Evolutionary conservation across 2,329 filamentous ascomycete species (phyloP).

Genomic region (Calonectria leucothoes): DNA sequence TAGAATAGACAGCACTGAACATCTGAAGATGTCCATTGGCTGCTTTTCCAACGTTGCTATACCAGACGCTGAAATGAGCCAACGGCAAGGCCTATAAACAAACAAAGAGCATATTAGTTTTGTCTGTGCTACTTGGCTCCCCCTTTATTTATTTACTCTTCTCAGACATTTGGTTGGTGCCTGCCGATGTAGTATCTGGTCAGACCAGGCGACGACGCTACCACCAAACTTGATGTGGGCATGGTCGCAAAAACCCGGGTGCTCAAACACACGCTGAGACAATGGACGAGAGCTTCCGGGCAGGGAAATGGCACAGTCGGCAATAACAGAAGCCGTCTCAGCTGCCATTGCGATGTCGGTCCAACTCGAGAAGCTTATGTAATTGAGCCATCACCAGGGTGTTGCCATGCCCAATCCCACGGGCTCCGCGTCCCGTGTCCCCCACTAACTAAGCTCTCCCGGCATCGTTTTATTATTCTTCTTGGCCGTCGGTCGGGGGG

Average conservation of each 20-base stretch:
- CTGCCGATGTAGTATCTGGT: background rate
- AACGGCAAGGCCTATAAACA: background rate
- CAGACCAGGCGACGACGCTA: too few species aligned
- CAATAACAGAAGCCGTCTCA: background rate
- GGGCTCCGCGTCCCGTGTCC: background rate
- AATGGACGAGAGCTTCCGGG: background rate
- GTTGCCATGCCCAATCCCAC: background rate
- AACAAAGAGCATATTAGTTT: background rate
- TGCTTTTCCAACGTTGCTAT: background rate
- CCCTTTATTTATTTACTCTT: background rate
- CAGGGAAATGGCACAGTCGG: background rate
- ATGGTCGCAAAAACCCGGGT: background rate
- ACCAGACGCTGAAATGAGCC: background rate
- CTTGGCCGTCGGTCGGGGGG: background rate
- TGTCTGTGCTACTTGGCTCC: background rate
- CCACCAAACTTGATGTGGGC: background rate
- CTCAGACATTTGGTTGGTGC: background rate
- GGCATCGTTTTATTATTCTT: slow-evolving; percentile 3
- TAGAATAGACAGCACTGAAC: background rate
- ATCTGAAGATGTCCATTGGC: background rate
- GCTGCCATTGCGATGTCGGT: slow-evolving; percentile 5
- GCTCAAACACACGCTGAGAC: background rate
- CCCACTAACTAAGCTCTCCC: slow-evolving; percentile 6
- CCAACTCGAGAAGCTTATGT: background rate
- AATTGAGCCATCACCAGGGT: background rate